Conservation (phyloP, 352 stramenopile species). For the Discostella stelligera region DNA sequence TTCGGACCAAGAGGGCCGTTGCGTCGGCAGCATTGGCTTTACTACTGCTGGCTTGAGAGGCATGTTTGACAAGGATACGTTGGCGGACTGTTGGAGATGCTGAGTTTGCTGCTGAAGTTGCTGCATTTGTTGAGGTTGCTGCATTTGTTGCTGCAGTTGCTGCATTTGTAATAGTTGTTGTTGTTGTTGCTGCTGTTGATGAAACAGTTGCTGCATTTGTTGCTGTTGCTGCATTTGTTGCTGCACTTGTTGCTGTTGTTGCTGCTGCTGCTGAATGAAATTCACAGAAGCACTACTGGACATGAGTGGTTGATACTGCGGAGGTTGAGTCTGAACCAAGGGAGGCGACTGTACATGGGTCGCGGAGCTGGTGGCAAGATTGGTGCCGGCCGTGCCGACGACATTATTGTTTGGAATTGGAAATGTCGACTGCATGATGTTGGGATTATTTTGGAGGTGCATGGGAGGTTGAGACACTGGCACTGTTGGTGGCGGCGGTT, state of each 20-base stretch:
- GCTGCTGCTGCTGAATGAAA: constrained; percentile 15
- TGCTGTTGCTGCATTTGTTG: constrained; percentile 13
- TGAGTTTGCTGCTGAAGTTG: background rate
- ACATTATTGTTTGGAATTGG: background rate
- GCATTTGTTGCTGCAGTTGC: constrained; percentile 10
- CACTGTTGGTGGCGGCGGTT: background rate
- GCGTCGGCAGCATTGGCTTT: constrained; percentile 12
- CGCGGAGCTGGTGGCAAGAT: background rate
- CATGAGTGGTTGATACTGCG: constrained; percentile 17
- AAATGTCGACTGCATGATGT: background rate
- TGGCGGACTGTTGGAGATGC: background rate
- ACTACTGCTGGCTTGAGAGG: background rate
- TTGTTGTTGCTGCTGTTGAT: constrained; percentile 5
- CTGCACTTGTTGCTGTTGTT: background rate
- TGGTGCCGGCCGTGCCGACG: background rate
- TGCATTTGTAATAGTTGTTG: background rate
- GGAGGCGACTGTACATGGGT: background rate
- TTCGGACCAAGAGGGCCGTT: constrained; percentile 34
- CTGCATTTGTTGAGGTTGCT: constrained; percentile 6
- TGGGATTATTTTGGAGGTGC: background rate
- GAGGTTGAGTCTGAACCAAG: constrained; percentile 1
- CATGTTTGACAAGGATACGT: background rate
- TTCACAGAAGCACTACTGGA: constrained; percentile 15
- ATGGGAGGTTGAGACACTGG: background rate
- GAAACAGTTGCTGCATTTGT: background rate